phyloP scores from a whole-genome alignment of 164 flowering plant genomes.

The Protea cynaroides region DNA sequence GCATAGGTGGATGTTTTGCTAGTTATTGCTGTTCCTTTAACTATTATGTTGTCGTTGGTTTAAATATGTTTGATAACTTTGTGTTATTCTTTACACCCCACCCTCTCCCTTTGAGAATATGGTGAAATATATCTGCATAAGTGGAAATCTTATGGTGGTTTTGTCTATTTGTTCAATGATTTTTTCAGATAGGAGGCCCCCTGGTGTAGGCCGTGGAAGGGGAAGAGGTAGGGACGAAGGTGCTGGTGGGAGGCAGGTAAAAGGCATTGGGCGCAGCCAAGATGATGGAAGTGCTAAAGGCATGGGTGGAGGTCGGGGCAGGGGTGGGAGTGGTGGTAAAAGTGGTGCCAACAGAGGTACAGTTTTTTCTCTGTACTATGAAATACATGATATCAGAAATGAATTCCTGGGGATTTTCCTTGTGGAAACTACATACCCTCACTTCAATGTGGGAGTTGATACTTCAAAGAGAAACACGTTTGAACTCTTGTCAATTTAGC shows the following conservation, averaged over 20 bases:
- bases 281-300: conserved; percentile 49
- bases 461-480: too few species aligned
- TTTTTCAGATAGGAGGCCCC: conserved; percentile 63
- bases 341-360: conserved; percentile 38
- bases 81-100: not conserved
- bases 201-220: conserved; percentile 76
- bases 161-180: not conserved
- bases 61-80: too few species aligned
- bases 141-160: not conserved
- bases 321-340: conserved; percentile 40
- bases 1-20: too few species aligned
- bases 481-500: not conserved
- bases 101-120: too few species aligned
- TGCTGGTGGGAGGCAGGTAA: conserved; percentile 31
- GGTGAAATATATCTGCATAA: too few species aligned
- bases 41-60: too few species aligned
- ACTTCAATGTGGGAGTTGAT: too few species aligned
- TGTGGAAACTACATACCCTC: too few species aligned
- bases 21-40: too few species aligned
- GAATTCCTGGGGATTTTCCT: too few species aligned
- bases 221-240: conserved; percentile 76
- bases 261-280: conserved; percentile 47
- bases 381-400: not conserved
- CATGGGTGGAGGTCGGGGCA: conserved; percentile 35
- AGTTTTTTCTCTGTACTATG: not conserved